Base-by-base conservation (phyloP, 1,284 basidiomycete species). In the Ustilago trichophora region DNA sequence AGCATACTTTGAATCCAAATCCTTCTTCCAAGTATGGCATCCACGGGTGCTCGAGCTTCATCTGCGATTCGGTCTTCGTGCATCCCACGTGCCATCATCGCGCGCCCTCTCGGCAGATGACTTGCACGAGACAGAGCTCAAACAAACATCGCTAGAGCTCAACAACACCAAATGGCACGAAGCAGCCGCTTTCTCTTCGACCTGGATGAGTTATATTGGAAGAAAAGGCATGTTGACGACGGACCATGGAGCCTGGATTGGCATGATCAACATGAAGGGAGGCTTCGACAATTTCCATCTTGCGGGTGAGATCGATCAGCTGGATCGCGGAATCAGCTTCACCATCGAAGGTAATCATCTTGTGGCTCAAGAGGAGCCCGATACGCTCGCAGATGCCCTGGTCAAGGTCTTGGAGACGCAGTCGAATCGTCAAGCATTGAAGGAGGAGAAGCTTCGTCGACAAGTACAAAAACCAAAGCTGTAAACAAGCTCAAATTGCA, bases 21-120 rank as follows among this genome's bases (percentile, higher is more conserved):
- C 88, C 0, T 93, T 92, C 84, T 94, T 92, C 80, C 71, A 80
- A 6, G 82, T 84, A 1, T 94, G 92, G 91, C 85, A 93, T 75
- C 85, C 87, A 0, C 85, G 84, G 0, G 88, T 88, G 4, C 85
- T 95, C 27, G 83, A 86, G 13, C 66, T 85, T 4, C 93, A 92
- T 78, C 83, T 92, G 29, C 84, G 88, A 16, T 86, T 88, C 67
- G 90, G 86, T 4, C 83, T 92, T 12, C 59, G 67, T 18, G 69
- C 76, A 1, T 47, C 70, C 0, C 9, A 26, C 5, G 13, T 65
- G 2, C 55, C 59, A 2, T 12, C 31, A n/a, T 26, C 53, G 10
- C 44, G 40, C 3, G 68, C 58, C 0, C 38, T 66, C 13, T 48
- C 44, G 2, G 37, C 54, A 6, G 62, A 60, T 33, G 67, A 66